Percentiles rank a stretch among this genome's conserved stretches.
Evolutionary conservation across 768 basidiomycete genomes (phyloP).

Genomic region (Rhizopogon vulgaris): DNA sequence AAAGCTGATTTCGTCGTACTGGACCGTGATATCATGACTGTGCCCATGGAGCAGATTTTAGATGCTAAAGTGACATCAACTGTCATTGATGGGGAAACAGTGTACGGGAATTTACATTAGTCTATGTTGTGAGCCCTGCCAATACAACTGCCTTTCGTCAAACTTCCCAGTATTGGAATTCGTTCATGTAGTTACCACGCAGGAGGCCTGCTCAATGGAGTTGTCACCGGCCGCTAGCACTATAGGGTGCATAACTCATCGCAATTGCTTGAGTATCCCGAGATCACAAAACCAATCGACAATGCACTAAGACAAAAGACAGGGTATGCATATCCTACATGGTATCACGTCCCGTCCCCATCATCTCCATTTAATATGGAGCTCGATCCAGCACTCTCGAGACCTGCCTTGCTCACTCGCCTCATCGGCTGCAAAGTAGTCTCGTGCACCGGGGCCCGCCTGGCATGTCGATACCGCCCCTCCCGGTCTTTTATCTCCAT

Average conservation of each 20-base stretch:
- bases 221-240: neutral
- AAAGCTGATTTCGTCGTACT: slow-evolving; percentile 86
- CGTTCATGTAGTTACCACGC: too few species aligned
- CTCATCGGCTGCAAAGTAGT: slow-evolving; percentile 84
- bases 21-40: slow-evolving; percentile 72
- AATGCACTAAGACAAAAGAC: neutral
- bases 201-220: too few species aligned
- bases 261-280: neutral
- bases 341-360: neutral
- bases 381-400: slow-evolving; percentile 57
- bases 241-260: neutral
- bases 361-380: neutral
- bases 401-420: slow-evolving; percentile 87
- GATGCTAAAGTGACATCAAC: slow-evolving; percentile 63
- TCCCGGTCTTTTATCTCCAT: slow-evolving; percentile 82
- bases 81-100: slow-evolving; percentile 65
- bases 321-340: neutral
- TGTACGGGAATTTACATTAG: slow-evolving; percentile 43
- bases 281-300: neutral
- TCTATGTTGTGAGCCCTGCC: too few species aligned
- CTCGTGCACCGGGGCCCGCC: slow-evolving; percentile 84
- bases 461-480: slow-evolving; percentile 83
- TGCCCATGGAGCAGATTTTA: slow-evolving; percentile 56
- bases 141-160: too few species aligned
- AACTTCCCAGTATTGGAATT: too few species aligned